These are phyloP conservation scores for Teunomyces kruisii DNA, from an alignment of 805 yeast genomes.

Conservation along the genomic window DNA sequence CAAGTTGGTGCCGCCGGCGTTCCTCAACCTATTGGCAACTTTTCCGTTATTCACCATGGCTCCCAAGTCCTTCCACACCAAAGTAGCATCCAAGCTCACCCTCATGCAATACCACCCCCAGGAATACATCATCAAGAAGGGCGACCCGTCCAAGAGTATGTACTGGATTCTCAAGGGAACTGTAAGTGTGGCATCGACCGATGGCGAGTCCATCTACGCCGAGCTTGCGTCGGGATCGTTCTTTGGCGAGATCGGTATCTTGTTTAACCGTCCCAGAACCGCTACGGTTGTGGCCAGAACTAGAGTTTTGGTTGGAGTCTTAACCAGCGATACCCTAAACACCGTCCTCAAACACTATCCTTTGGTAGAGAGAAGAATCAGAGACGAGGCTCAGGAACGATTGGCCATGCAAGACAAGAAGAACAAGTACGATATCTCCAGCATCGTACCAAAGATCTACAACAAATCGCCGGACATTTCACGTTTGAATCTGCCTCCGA, in stretches of 20 bases:
- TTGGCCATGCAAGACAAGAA: conserved; percentile 68
- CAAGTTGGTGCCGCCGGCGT: conserved; percentile 48
- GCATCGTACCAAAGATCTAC: background rate
- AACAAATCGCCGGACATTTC: background rate
- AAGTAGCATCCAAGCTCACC: conserved; percentile 56
- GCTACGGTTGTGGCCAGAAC: conserved; percentile 76
- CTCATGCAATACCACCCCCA: conserved; percentile 66
- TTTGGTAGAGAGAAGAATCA: conserved; percentile 59
- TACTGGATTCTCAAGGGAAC: conserved; percentile 78
- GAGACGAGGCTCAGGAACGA: conserved; percentile 80
- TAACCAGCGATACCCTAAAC: conserved; percentile 62
- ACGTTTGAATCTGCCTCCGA: conserved; percentile 4
- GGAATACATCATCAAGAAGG: conserved; percentile 65
- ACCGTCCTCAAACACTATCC: conserved; percentile 64
- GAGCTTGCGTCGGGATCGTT: conserved; percentile 67
- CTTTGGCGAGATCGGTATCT: conserved; percentile 78
- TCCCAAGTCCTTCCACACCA: conserved; percentile 61
- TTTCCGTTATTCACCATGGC: conserved; percentile 68
- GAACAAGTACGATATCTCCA: conserved; percentile 40
- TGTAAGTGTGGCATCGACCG: conserved; percentile 74
- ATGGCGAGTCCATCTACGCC: conserved; percentile 74
- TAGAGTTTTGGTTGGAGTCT: conserved; percentile 63
- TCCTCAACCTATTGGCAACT: conserved; percentile 52
- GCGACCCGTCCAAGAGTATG: conserved; percentile 75
- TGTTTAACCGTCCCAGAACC: conserved; percentile 73